Conservation (phyloP, 2,329 filamentous ascomycete genomes). For the Neodidymelliopsis sp. region DNA sequence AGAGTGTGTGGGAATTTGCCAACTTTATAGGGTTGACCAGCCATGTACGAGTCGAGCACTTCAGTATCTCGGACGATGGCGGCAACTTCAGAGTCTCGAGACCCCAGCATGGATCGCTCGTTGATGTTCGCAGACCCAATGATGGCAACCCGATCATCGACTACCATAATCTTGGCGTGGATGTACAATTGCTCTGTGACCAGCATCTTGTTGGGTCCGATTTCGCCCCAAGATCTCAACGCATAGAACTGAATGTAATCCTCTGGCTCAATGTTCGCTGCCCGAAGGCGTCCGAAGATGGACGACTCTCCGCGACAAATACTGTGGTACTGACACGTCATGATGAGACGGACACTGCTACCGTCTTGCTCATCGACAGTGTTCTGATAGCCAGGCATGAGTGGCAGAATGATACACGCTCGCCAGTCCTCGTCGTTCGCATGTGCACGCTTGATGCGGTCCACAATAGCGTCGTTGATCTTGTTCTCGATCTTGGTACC, state of each 20-base stretch:
- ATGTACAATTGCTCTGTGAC: constrained; percentile 98
- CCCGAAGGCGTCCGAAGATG: constrained; percentile 85
- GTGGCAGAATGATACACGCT: constrained; percentile 85
- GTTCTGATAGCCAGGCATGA: constrained; percentile 99
- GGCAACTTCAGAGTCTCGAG: constrained; percentile 89
- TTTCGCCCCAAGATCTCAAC: constrained; percentile 88
- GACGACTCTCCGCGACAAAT: constrained; percentile 92
- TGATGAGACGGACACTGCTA: constrained; percentile 91
- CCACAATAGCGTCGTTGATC: constrained; percentile 92
- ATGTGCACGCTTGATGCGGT: constrained; percentile 85
- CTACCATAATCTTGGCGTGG: constrained; percentile 95
- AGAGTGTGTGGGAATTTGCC: constrained; percentile 92
- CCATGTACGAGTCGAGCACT: constrained; percentile 92
- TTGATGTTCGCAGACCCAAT: constrained; percentile 99
- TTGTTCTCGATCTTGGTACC: constrained; percentile 88
- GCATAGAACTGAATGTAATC: constrained; percentile 97
- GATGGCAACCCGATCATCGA: constrained; percentile 89
- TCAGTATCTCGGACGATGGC: constrained; percentile 91
- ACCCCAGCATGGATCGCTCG: constrained; percentile 92
- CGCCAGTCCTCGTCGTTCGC: constrained; percentile 89
- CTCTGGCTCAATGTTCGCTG: constrained; percentile 85
- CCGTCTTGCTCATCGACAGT: constrained; percentile 94
- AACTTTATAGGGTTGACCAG: constrained; percentile 84
- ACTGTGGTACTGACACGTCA: constrained; percentile 96
- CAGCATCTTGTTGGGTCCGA: constrained; percentile 80